Percentiles rank a stretch among this genome's conserved stretches.
Evolutionary conservation across 31 red algal genomes (phyloP).

Genomic region (Endocladia muricata): DNA sequence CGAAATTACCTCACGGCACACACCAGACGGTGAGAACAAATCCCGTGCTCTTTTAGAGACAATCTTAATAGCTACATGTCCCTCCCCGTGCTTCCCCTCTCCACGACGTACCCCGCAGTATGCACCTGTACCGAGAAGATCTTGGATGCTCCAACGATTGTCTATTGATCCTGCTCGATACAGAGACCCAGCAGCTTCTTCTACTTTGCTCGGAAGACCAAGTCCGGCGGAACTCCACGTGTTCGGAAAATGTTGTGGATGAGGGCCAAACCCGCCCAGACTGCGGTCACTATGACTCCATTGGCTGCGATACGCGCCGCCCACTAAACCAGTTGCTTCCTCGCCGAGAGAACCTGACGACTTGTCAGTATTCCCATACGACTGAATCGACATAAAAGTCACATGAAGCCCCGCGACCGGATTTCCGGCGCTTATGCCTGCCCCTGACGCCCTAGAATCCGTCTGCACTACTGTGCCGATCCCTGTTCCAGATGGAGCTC

Average conservation of each 20-base stretch:
- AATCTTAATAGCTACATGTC: conserved; percentile 58
- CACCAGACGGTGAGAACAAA: conserved; percentile 41
- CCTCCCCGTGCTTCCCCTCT: conserved; percentile 11
- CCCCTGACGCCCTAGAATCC: not conserved
- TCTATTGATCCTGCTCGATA: conserved; percentile 53
- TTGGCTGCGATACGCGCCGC: conserved; percentile 23
- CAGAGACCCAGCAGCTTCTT: conserved; percentile 45
- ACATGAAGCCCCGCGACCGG: conserved; percentile 30
- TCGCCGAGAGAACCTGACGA: conserved; percentile 35
- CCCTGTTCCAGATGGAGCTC: conserved; percentile 4
- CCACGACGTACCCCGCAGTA: conserved; percentile 60
- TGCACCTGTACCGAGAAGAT: conserved; percentile 43
- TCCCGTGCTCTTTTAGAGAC: conserved; percentile 60
- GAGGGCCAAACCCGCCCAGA: not conserved
- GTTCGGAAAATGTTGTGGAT: not conserved
- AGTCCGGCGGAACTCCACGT: conserved; percentile 21
- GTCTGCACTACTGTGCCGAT: not conserved
- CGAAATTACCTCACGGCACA: conserved; percentile 64
- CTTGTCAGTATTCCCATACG: conserved; percentile 58
- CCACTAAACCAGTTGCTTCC: conserved; percentile 21
- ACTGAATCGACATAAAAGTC: conserved; percentile 58
- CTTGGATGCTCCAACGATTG: conserved; percentile 21
- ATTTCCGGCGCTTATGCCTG: not conserved
- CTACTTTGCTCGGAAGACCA: conserved; percentile 23
- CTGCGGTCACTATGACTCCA: not conserved